Evolutionary conservation across 495 filamentous ascomycete species (phyloP), one percentile per base, ranked within the genome.

Genomic region (Hypomontagnella monticulosa): DNA sequence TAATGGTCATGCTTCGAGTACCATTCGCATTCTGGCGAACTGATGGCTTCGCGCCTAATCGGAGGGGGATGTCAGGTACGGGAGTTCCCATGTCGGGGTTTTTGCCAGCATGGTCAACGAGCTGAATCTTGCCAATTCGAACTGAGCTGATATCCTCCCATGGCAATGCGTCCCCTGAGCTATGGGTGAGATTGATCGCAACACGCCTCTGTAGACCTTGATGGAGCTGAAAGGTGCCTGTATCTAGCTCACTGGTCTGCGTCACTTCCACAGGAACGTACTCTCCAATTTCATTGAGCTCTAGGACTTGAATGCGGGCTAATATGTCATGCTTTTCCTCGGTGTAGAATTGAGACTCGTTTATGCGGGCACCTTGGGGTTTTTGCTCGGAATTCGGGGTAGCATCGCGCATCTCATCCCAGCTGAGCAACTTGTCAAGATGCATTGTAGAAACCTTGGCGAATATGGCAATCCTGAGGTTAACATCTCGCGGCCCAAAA

Each of bases 251-350:
- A 70, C 82, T 91, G 40, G 83, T 88, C 73, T 98, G 95, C 10
- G 93, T 84, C 12, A 97, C 95, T 68, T 98, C 95, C 1, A 97
- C 93, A 4, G 96, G 93, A 5, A 90, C 78, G 65, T 99, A 98
- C 42, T 94, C 89, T 20, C 95, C 95, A 18, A 87, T 86, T 78
- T 98, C 96, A 10, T 92, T 88, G 57, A 98, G 81, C 74, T 99
- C 95, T 23, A 96, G 83, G 30, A 99, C 87, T 73, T 97, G 93
- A 14, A 93, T 77, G 49, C 91, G 82, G 1, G 92, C 87, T 73
- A 98, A 93, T 38, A 99, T 84, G 71, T 99, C 96, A 71, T 99
- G 95, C 70, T 90, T 85, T 75, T 97, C 95, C 76, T 96, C 91
- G 0, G 87, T 92, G 70, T 89, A 97, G 73, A 93, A 99, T 63